Base-by-base conservation (phyloP, 2,329 filamentous ascomycete species). In the Pseudomassariella vexata region DNA sequence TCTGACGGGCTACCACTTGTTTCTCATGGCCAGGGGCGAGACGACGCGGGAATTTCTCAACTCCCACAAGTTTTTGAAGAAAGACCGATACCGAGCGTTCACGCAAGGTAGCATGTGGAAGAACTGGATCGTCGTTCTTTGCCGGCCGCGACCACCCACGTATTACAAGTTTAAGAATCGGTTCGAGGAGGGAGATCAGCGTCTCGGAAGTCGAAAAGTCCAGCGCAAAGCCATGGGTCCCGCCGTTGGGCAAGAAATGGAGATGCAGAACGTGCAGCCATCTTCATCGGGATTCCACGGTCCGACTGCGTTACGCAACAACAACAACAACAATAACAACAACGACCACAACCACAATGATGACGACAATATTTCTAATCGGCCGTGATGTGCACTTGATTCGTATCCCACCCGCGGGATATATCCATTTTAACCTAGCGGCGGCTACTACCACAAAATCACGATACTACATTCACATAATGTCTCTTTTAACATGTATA, bases 31-130 rank as follows among this genome's bases (percentile, higher is more conserved):
- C 6, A 74, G 90, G 19, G 92, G 90, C 29, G 90, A 98, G 65
- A 98, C 90, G 1, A 98, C 92, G 1, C 74, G 92, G 46, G 92
- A 98, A 60, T 95, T 95, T 56, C 77, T 98, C 43, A 95, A 94
- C 60, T 89, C 85, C 5, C 87, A 95, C 60, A 96, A 96, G 59
- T 96, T 98, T 55, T 66, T 82, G 41, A 94, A 92, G 62, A 82
- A 83, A 47, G 90, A 98, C 55, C 79, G 92, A 9, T 94, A 95
- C 59, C 73, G 89, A 25, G 87, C 92, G 2, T 98, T 94, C 48
- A 89, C 79, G 2, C 88, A 94, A 51, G 81, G 79, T 21, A 82
- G 67, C 44, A 65, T 82, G 28, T 58, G 83, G 49, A 81, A 73
- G 49, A 98, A 98, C 58, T 88, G 85, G 73, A 59, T 85, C 22